Percentiles rank a stretch among this genome's conserved stretches.
These are phyloP conservation scores for Lodderomyces parapsilosis DNA, from an alignment of 1,139 yeast genomes.

Conservation along the genomic window DNA sequence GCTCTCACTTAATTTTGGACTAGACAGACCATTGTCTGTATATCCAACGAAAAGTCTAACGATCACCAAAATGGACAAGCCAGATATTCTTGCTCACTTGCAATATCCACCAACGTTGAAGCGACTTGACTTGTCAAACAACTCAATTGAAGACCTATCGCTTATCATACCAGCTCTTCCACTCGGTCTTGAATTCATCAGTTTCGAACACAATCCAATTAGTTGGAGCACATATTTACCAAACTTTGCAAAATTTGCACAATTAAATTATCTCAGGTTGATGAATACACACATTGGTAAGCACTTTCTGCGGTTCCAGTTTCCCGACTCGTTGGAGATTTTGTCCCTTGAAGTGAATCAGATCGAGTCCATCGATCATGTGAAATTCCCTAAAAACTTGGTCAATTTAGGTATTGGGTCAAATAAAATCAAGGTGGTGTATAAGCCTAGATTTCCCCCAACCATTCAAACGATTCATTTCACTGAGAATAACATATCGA, in stretches of 20 bases:
- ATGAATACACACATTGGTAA: constrained; percentile 20
- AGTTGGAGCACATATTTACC: constrained; percentile 18
- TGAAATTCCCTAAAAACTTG: constrained; percentile 20
- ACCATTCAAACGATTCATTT: constrained; percentile 19
- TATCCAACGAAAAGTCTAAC: not conserved
- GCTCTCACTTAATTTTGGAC: not conserved
- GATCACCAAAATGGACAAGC: not conserved
- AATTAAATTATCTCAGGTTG: constrained; percentile 18
- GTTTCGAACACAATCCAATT: constrained; percentile 25
- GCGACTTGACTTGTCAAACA: constrained; percentile 17
- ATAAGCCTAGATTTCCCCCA: constrained; percentile 18
- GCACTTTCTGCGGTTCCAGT: constrained; percentile 14
- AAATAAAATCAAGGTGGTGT: constrained; percentile 16
- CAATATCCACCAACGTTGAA: constrained; percentile 13
- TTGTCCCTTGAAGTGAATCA: constrained; percentile 25
- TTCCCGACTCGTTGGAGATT: constrained; percentile 19
- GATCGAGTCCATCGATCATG: constrained; percentile 18
- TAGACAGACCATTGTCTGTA: not conserved
- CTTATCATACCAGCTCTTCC: constrained; percentile 8
- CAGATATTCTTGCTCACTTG: constrained; percentile 2
- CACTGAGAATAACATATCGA: constrained; percentile 22
- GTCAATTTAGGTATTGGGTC: constrained; percentile 23
- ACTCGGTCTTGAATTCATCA: constrained; percentile 14
- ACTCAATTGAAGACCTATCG: constrained; percentile 15
- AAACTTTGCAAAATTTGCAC: constrained; percentile 12